Base-by-base conservation (phyloP, 1,284 basidiomycete species). In the Garcileccinum viscosum region DNA sequence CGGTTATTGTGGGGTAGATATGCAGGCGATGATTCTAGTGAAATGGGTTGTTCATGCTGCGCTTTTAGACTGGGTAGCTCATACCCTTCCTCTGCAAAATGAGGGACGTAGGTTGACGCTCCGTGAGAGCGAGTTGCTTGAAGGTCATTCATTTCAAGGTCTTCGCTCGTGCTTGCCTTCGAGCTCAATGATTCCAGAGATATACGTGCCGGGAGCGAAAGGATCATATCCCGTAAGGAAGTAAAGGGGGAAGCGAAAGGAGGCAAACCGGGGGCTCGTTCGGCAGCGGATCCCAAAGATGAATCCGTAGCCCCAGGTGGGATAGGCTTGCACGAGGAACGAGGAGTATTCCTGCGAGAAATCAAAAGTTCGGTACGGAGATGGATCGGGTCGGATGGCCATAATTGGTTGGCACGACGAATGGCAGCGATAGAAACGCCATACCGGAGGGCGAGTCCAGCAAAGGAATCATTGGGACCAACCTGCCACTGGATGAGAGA, bases 311-410 rank as follows among this genome's bases (percentile, higher is more conserved):
- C 42, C 1, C 42, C 27, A 40, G 24, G 9, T n/a, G n/a, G 66
- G 14, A 17, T 5, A 32, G 40, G 42, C 58, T 60, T 74, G 33
- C n/a, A 53, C 50, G 66, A 65, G 5, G 27, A 4, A 4, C 63
- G 69, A 60, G 66, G 58, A 12, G 50, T 27, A 19, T 76, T 60
- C 19, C 72, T 71, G 2, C 66, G 70, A 2, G 96, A 95, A 68
- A 98, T 92, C 76, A 93, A 91, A 58, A 98, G 88, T 11, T 90
- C 85, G 56, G 90, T 90, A 50, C 95, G 92, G 42, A 96, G 86
- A 80, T 97, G 94, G 62, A 98, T 93, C 1, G 94, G 87, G 78
- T 98, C 96, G 19, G 93, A 92, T 2, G 94, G 81, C 96, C 96
- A 98, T 6, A 98, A 84, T 71, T 96, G 94, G 81, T 98, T 98